A percentile compares a stretch with the other conserved stretches of the same genome.
Conservation (phyloP, 1,284 basidiomycete genomes). For the Sporisorium reilianum region DNA sequence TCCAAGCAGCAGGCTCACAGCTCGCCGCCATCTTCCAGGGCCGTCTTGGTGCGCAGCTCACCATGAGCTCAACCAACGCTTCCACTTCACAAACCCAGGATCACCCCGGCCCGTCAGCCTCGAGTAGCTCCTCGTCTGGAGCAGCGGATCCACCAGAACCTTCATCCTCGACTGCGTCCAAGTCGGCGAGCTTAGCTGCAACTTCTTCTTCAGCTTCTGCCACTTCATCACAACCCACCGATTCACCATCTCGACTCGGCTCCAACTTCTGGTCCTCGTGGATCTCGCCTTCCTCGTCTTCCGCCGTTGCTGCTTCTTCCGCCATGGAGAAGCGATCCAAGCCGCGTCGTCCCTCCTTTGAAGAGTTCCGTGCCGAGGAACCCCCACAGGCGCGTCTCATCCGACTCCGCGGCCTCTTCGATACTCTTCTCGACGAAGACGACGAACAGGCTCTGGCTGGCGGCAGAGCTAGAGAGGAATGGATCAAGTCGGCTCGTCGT, state of each 20-base stretch:
- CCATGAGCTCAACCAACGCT: constrained; percentile 21
- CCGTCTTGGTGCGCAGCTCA: constrained; percentile 3
- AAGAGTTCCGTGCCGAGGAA: constrained; percentile 65
- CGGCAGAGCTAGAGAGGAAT: constrained; percentile 66
- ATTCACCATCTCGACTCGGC: constrained; percentile 42
- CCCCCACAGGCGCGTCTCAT: constrained; percentile 68
- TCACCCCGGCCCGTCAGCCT: constrained; percentile 4
- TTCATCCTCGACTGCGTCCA: neutral
- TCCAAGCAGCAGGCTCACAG: constrained; percentile 1
- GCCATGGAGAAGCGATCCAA: constrained; percentile 50
- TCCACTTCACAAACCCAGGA: constrained; percentile 18
- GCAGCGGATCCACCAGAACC: constrained; percentile 36
- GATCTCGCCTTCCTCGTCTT: constrained; percentile 55
- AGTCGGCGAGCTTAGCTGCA: neutral
- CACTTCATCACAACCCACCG: constrained; percentile 3
- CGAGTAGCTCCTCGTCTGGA: neutral
- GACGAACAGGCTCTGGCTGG: constrained; percentile 64
- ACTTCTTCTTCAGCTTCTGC: neutral
- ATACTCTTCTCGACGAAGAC: constrained; percentile 64
- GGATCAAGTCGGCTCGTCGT: constrained; percentile 64
- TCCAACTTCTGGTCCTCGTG: constrained; percentile 54
- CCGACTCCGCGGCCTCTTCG: constrained; percentile 66
- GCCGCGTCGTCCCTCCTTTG: constrained; percentile 54
- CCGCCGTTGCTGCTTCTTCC: constrained; percentile 53
- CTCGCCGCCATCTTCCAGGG: constrained; percentile 4